Base-by-base conservation (phyloP, 2,329 filamentous ascomycete species). In the Fusarium sp. region DNA sequence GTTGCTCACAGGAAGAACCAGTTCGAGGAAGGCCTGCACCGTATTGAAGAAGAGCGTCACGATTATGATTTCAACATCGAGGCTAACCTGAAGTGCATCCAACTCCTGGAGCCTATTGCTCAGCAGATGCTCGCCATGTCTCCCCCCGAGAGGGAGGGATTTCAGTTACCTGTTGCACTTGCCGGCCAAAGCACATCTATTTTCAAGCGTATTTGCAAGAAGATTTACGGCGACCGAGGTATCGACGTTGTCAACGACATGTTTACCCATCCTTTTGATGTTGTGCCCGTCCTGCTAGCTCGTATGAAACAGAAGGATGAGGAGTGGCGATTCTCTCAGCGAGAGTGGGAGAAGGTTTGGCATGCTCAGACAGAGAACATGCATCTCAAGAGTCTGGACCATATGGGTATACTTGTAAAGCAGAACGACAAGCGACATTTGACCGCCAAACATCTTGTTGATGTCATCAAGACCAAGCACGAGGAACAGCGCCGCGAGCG, bases 321-420 rank as follows among this genome's bases (percentile, higher is more conserved):
- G 78, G 94, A 98, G 74, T 99, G 96, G 96, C 93, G 97, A 68
- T 94, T 96, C 70, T 95, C 93, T 7, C 94, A 92, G 83, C 93
- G 96, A 30, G 96, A 99, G 77, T 99, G 96, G 96, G 94, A 98
- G 78, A 97, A 97, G 80, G 94, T 99, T 9, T 99, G 96, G 96
- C 93, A 96, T 67, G 90, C 93, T 48, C 96, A 98, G 81, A 98
- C 95, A 23, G 91, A 97, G 75, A 90, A 91, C 74, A 95, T 97
- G 82, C 97, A 97, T 79, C 92, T 96, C 81, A 96, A 94, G 82
- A 97, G 94, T 77, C 88, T 99, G 51, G 96, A 99, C 75, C 96
- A 99, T 75, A 97, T 98, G 86, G 94, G 94, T 20, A 94, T 97
- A 61, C 90, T 93, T 52, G 92, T 93, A 73, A 97, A 96, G 81